Percentiles rank a stretch among this genome's conserved stretches.
Conservation (phyloP, 192 early-diverging fungal genomes). For the Coemansia pectinata region DNA sequence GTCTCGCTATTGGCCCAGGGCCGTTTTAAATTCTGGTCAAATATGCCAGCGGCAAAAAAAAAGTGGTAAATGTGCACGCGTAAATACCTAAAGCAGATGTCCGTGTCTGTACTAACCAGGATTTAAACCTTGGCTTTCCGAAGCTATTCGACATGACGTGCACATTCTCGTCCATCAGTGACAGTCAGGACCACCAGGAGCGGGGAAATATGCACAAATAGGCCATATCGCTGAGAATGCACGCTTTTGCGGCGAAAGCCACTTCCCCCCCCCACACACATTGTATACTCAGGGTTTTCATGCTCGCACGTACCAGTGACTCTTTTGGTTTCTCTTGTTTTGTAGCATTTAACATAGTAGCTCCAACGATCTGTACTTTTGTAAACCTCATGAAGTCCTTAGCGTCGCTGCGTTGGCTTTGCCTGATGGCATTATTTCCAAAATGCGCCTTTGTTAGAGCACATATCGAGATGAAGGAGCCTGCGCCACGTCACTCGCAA, state of each 20-base stretch:
- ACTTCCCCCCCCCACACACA: not conserved
- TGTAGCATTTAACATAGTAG: not conserved
- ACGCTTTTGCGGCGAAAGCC: not conserved
- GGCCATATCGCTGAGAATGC: not conserved
- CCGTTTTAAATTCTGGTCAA: not conserved
- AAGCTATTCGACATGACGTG: not conserved
- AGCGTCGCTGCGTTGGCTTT: not conserved
- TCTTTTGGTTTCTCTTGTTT: not conserved
- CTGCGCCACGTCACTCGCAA: constrained; percentile 48
- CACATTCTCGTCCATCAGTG: not conserved
- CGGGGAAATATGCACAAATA: not conserved
- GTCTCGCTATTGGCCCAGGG: not conserved
- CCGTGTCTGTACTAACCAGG: not conserved
- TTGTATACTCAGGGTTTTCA: not conserved
- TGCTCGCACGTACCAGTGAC: not conserved
- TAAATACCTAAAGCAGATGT: not conserved
- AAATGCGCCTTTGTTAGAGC: constrained; percentile 12
- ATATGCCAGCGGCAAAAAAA: no score
- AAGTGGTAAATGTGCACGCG: no score
- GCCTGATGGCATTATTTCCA: not conserved
- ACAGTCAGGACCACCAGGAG: not conserved
- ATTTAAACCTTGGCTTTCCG: not conserved
- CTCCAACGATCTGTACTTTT: not conserved
- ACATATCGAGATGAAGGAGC: constrained; percentile 48
- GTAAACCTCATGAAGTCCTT: not conserved